Base-by-base conservation (phyloP, 164 flowering plant species). In the Stephania yunnanensis region DNA sequence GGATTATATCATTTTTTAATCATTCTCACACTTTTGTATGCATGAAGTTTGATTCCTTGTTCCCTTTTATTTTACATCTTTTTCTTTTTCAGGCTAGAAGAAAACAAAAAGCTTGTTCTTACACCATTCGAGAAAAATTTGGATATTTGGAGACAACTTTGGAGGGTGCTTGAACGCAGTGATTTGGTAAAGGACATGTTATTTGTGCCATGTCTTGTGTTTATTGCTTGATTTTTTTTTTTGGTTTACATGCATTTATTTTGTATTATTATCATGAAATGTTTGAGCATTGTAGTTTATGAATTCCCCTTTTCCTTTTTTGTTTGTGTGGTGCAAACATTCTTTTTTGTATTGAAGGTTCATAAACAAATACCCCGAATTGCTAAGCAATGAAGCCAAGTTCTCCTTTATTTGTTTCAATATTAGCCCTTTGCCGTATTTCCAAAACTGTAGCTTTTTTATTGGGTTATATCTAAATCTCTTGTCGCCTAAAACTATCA, bases 101-200 rank as follows among this genome's bases (percentile, higher is more conserved):
- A 92, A 82, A 95, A 95, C 82, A 96, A 95, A 79, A 93, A 87
- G 58, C 97, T 95, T 78, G 96, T 95, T 72, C 92, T 93, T 44
- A 95, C 99, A 72, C 98, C 99, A 53, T 95, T 95, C 83, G 99
- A 95, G 85, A 95, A 95, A 87, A 95, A 95, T 72, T 79, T 95
- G 64, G 98, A 95, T 83, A 95, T 95, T 46, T 95, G 99, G 98
- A 88, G 98, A 80, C 99, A 95, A 78, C 96, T 95, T 52, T 95
- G 99, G 99, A 92, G 99, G 69, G 99, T 95, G 73, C 84, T 95
- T 74, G 99, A 95, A 75, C 91, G 99, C 4, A 92, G 97, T 82
- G 97, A 93, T 85, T 86, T 95, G 92, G 99, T 95, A 84, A 78
- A 81, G 29, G 17, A 22, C n/a, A 13, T 8, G 29, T 72, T 44